Evolutionary conservation across 1,139 yeast species (phyloP).

Genomic region (Geotrichum histeridarum): DNA sequence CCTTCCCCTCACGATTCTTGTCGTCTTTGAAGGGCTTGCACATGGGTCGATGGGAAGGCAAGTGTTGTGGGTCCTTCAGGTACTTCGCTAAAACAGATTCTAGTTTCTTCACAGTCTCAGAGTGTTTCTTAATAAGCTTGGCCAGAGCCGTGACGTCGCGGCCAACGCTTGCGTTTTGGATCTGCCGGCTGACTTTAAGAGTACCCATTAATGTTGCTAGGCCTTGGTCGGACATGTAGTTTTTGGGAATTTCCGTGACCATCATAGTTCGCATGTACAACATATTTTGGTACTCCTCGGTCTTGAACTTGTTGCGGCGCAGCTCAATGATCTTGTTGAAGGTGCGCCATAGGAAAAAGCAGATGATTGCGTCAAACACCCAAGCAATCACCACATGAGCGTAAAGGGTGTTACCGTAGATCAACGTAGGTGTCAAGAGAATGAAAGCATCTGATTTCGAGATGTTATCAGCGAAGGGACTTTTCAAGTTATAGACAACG

Average conservation of each 20-base stretch:
- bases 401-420: conserved; percentile 33
- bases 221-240: conserved; percentile 30
- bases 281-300: conserved; percentile 31
- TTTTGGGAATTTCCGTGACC: conserved; percentile 35
- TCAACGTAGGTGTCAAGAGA: conserved; percentile 37
- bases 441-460: conserved; percentile 35
- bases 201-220: conserved; percentile 25
- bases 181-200: conserved; percentile 21
- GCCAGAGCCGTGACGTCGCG: conserved; percentile 33
- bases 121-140: conserved; percentile 31
- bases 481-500: conserved; percentile 32
- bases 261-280: conserved; percentile 36
- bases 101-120: conserved; percentile 28
- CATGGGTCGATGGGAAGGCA: conserved; percentile 27
- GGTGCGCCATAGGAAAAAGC: conserved; percentile 33
- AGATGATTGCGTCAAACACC: conserved; percentile 29
- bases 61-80: conserved; percentile 30
- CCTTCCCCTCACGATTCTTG: conserved; percentile 2
- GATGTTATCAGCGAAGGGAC: conserved; percentile 23
- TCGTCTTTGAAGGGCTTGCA: conserved; percentile 27
- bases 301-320: conserved; percentile 30
- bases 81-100: conserved; percentile 37
- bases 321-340: conserved; percentile 31
- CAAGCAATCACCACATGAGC: conserved; percentile 39
- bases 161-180: conserved; percentile 35